Evolutionary conservation across 2,329 filamentous ascomycete species (phyloP), one percentile per base, ranked within the genome.

Genomic region (Diaporthe longicolla): DNA sequence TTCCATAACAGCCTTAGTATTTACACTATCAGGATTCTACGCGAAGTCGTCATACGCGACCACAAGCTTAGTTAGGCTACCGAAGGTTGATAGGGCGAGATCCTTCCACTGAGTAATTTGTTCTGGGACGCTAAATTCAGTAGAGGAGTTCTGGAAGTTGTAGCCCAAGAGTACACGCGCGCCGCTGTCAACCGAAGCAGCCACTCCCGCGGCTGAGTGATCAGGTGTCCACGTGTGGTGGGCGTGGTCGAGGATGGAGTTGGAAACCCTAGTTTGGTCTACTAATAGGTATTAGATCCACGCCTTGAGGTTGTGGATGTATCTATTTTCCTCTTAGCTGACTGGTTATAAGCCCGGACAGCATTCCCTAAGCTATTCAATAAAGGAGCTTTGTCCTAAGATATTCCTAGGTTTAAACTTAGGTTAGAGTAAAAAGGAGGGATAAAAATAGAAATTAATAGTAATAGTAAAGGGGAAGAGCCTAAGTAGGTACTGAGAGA

Each of bases 231-330:
- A 88, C 0, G 83, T 88, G 45, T 87, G 82, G 48, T 88, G 87
- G 0, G 88, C 88, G 65, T 90, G 87, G 70, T 90, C 88, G 0
- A 90, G 81, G 0, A 83, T 82, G 0, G n/a, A 29, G 29, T 29
- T 29, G 5, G 29, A 29, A 29, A 29, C 29, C 29, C 29, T 29
- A 29, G 29, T 5, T 29, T 5, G 29, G 29, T 29, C 29, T 5
- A 3, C 3, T 29, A 3, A 29, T 29, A 29, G 5, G 29, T 5
- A 29, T 29, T 5, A 29, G 5, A 29, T 5, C 29, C 29, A 29
- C 29, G 5, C 29, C 29, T 29, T 29, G 5, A 29, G 29, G 5
- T 3, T 29, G 5, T 29, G 29, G 29, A 5, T 29, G 5, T 29
- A 29, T 29, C 5, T 29, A 29, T 29, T 29, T 29, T 29, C 29